Evolutionary conservation across 257 asterid species (phyloP), one percentile per base, ranked within the genome.

Genomic region (Mitragyna speciosa): DNA sequence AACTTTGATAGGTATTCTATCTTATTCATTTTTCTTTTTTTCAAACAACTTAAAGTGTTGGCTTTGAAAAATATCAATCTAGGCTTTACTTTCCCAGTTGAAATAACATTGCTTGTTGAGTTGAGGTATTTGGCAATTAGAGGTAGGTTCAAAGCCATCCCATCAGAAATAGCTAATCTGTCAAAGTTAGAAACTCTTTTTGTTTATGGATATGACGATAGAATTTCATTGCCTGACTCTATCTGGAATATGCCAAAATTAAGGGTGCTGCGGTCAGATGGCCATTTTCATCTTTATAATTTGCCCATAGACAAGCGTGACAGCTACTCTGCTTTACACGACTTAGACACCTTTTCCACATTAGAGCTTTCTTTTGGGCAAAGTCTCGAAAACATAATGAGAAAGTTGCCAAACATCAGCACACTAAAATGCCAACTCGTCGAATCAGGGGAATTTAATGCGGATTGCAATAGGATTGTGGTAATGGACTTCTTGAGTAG

Each of bases 1-100:
- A 12, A 4, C n/a, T 10, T n/a, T n/a, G n/a, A n/a, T n/a, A n/a
- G n/a, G n/a, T 1, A 52, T 28, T 16, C 22, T 28, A 15, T 17
- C 45, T 2, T 16, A 24, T 28, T 20, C 5, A 1, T 74, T 31
- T 39, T 54, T 54, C 22, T 7, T 56, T 54, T 74, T 33, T 33
- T n/a, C 48, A 74, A 74, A 56, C 78, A 56, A 22, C 78, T 74
- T 56, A 17, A 20, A 12, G 69, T 74, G 8, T 56, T 74, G 69
- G 36, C 56, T 36, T 56, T 74, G 68, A 66, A 0, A 4, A 36
- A 74, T 31, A 74, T 74, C 7, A 56, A 24, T 33, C 7, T 74
- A 0, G 78, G 78, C 12, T 7, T 12, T 54, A 41, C 16, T 74
- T 54, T 74, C 30, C 69, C 68, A 0, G 17, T 43, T 54, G 78